Base-by-base conservation (phyloP, 768 basidiomycete species). In the Tylopilus rubrobrunneus region DNA sequence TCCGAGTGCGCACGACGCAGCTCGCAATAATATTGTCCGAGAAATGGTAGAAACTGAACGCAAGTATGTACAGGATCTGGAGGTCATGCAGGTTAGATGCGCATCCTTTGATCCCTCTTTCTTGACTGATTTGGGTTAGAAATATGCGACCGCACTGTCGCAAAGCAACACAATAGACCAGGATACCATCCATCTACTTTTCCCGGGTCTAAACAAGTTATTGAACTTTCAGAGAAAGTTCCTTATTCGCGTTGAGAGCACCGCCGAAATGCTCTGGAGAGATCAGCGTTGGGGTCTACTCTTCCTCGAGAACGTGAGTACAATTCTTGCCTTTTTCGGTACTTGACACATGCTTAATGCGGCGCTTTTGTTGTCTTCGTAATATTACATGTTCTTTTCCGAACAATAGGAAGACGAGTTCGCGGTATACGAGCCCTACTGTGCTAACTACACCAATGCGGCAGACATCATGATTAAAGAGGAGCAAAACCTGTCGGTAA, bases 191-290 rank as follows among this genome's bases (percentile, higher is more conserved):
- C 96, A 98, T 73, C 80, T 88, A 53, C 86, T 99, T 54, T 99
- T 99, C 74, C 92, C 94, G 5, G 91, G 91, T 70, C 79, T 98
- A 58, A 90, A 92, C 78, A 89, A 92, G 67, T 81, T 99, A 29
- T 80, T 98, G 62, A 98, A 99, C 70, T 97, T 98, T 65, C 97
- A 98, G 70, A 84, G 94, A 60, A 86, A 87, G 67, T 95, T 96
- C 72, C 84, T 95, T 49, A 94, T 95, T 70, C 86, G 85, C 36
- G 76, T 96, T 36, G 93, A 97, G 69, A 84, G 85, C 62, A 92
- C 85, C 9, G 88, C 88, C 37, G 91, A 92, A 70, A 72, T 84
- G 56, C 78, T 87, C 40, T 92, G 89, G 84, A 82, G 79, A 62
- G 86, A 89, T 53, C 91, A 95, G 68, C 83, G 85, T 37, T 97